Evolutionary conservation across 2,329 filamentous ascomycete species (phyloP).

Genomic region (Alternaria sp.): DNA sequence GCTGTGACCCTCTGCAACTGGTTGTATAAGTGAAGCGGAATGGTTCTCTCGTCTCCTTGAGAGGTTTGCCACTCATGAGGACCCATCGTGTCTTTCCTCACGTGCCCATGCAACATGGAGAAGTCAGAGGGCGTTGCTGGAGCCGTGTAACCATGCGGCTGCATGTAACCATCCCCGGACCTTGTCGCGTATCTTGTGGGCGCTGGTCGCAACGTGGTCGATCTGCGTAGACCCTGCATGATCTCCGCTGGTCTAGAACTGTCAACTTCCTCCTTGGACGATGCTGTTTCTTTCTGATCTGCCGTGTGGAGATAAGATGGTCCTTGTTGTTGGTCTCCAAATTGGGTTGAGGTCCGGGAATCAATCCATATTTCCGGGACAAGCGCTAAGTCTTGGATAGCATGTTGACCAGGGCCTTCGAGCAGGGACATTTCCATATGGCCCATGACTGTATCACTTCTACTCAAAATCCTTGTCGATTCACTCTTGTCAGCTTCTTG

Average conservation of each 20-base stretch:
- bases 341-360: constrained; percentile 1
- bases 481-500: constrained; percentile 23
- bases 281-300: background rate
- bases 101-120: constrained; percentile 11
- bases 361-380: constrained; percentile 43
- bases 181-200: constrained; percentile 27
- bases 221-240: constrained; percentile 23
- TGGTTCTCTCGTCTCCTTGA: background rate
- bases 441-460: constrained; percentile 55
- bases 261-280: constrained; percentile 1
- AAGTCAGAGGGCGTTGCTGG: constrained; percentile 26
- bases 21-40: background rate
- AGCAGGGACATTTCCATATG: constrained; percentile 58
- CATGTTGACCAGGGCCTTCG: constrained; percentile 57
- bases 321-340: constrained; percentile 17
- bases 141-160: constrained; percentile 36
- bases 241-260: constrained; percentile 28
- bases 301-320: constrained; percentile 1
- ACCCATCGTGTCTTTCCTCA: background rate
- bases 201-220: constrained; percentile 24
- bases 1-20: background rate
- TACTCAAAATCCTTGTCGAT: constrained; percentile 16
- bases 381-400: constrained; percentile 44
- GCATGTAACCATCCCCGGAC: constrained; percentile 21
- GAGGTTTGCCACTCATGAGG: constrained; percentile 4